These are phyloP conservation scores for Davidsoniella australis DNA, from an alignment of 2,329 filamentous ascomycete species.

Conservation along the genomic window DNA sequence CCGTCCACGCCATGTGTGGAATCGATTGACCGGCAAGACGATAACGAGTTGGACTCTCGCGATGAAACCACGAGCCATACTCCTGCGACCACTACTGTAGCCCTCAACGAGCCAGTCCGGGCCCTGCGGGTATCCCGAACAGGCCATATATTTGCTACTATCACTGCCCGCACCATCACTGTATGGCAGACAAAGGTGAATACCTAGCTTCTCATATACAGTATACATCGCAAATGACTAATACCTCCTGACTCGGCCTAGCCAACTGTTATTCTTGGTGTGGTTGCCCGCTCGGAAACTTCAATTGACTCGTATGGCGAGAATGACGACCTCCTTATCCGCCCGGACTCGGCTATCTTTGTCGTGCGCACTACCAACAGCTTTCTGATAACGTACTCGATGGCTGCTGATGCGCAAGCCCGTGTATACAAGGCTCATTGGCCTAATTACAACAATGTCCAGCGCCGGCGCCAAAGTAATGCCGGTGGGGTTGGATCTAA, in stretches of 20 bases:
- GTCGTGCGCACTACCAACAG: conserved; percentile 75
- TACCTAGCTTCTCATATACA: conserved; percentile 8
- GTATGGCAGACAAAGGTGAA: conserved; percentile 89
- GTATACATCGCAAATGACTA: background rate
- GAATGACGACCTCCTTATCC: conserved; percentile 69
- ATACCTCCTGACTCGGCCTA: conserved; percentile 21
- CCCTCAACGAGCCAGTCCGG: conserved; percentile 43
- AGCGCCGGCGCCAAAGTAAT: conserved; percentile 44
- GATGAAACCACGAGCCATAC: background rate
- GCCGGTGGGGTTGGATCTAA: conserved; percentile 37
- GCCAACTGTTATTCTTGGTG: conserved; percentile 77
- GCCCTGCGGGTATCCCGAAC: conserved; percentile 62
- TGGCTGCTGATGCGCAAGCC: conserved; percentile 68
- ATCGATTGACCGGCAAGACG: conserved; percentile 36
- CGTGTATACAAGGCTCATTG: conserved; percentile 77
- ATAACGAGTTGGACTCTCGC: conserved; percentile 11
- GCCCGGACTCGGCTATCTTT: conserved; percentile 81
- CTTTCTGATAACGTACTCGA: conserved; percentile 85
- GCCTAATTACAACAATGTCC: conserved; percentile 45
- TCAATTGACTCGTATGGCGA: conserved; percentile 72
- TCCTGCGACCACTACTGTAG: conserved; percentile 15
- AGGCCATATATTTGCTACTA: conserved; percentile 71
- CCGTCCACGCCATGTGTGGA: conserved; percentile 40
- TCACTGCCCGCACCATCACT: conserved; percentile 71
- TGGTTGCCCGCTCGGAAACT: conserved; percentile 62